phyloP scores from a whole-genome alignment of 2,329 filamentous ascomycete genomes.

The Fusarium devonianum region DNA sequence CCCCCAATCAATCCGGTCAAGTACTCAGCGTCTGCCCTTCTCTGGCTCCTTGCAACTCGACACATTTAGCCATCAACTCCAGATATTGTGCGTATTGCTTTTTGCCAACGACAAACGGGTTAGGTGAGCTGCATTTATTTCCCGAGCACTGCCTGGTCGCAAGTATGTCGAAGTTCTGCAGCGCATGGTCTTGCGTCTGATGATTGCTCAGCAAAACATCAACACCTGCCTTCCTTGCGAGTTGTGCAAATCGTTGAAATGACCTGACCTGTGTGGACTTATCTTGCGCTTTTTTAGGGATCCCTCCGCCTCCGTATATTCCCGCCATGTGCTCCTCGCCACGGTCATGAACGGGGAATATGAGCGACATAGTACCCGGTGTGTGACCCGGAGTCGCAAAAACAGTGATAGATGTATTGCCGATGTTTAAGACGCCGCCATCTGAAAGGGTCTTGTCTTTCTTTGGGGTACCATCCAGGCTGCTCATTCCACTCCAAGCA shows the following conservation, averaged over 20 bases:
- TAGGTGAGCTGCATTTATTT: constrained; percentile 9
- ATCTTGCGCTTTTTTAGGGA: constrained; percentile 22
- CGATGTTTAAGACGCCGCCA: constrained; percentile 31
- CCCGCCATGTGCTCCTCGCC: constrained; percentile 33
- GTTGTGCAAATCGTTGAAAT: constrained; percentile 19
- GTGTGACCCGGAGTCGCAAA: constrained; percentile 38
- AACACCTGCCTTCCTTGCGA: constrained; percentile 16
- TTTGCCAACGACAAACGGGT: constrained; percentile 26
- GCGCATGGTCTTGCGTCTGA: constrained; percentile 33
- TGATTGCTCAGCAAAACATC: constrained; percentile 36
- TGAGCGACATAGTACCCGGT: constrained; percentile 32
- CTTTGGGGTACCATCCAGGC: background rate
- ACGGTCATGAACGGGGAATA: constrained; percentile 31
- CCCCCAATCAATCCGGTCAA: background rate
- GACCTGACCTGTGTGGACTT: constrained; percentile 33
- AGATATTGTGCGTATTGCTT: constrained; percentile 21
- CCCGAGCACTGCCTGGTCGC: constrained; percentile 15
- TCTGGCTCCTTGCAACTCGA: constrained; percentile 11
- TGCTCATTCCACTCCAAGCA: constrained; percentile 18
- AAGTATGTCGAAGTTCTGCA: constrained; percentile 28
- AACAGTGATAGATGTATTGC: constrained; percentile 28
- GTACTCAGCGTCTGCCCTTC: background rate
- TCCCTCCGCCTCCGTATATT: constrained; percentile 37
- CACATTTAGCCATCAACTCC: constrained; percentile 25
- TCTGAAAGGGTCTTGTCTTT: constrained; percentile 16